Evolutionary conservation across 129 eudicot genomes (phyloP), one percentile per base, ranked within the genome.

Genomic region (Heracleum sosnowskyi): DNA sequence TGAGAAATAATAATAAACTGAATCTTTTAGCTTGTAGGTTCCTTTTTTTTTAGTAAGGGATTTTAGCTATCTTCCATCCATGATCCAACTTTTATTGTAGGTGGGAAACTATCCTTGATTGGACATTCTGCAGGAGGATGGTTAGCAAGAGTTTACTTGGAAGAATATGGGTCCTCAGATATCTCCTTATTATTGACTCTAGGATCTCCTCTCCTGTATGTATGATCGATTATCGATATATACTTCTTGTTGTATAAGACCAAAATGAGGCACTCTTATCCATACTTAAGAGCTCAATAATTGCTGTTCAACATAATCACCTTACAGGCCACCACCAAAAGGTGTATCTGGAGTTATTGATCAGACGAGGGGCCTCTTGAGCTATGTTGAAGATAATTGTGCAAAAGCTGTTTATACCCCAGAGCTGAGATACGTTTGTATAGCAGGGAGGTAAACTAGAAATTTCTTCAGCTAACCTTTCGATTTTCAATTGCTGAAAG

Each of bases 81-180:
- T n/a, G n/a, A n/a, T n/a, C n/a, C 37, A 70, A 71, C 46, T 45
- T 55, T n/a, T 57, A 66, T 51, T 78, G 83, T 83, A 88, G 92
- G 91, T 83, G 85, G 93, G 79, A 60, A 78, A 11, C 77, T 95
- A 80, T 90, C 97, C 17, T 80, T 92, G 70, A 90, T 92, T 77
- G 97, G 97, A 78, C 97, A 92, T 81, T 92, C 97, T 34, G 97
- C 97, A n/a, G 97, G 97, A 80, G 97, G 97, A 81, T 92, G 97
- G 97, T 85, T 92, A 77, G 97, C 90, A 63, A 86, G 97, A 79
- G 91, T 92, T 31, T 92, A 88, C 79, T 82, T 90, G 93, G 91
- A 92, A 86, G 97, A 92, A 76, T 92, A 85, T 62, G 87, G 78
- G 1, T 34, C 79, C 70, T 90, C 96, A 17, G 71, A 92, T 34